A percentile compares a stretch with the other conserved stretches of the same genome.
Conservation (phyloP, 140 eudicot species). For the Erigeron philadelphicus region DNA sequence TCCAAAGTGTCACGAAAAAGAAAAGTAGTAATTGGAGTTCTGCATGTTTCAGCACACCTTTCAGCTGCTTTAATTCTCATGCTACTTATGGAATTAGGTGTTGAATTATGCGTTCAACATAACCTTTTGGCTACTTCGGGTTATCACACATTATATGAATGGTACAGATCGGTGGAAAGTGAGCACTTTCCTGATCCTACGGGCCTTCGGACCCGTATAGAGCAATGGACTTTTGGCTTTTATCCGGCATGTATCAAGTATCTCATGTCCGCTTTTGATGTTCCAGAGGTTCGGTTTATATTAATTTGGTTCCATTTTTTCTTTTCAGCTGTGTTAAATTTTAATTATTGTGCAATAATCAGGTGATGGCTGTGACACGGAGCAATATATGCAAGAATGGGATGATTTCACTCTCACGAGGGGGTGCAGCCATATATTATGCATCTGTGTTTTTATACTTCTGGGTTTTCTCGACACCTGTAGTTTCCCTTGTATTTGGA, state of each 20-base stretch:
- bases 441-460: conserved; percentile 87
- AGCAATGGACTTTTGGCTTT: conserved; percentile 96
- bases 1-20: conserved; percentile 77
- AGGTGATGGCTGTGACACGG: conserved; percentile 99
- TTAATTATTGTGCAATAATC: conserved; percentile 7
- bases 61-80: conserved; percentile 87
- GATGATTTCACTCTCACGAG: conserved; percentile 71
- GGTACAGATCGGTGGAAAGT: conserved; percentile 85
- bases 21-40: conserved; percentile 55
- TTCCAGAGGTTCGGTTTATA: conserved; percentile 72
- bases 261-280: conserved; percentile 94
- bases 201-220: conserved; percentile 91
- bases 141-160: conserved; percentile 83
- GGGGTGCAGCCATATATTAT: conserved; percentile 76
- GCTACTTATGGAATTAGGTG: conserved; percentile 84
- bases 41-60: conserved; percentile 85
- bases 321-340: not conserved
- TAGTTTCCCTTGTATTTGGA: conserved; percentile 88
- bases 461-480: conserved; percentile 96
- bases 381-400: conserved; percentile 82
- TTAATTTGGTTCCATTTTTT: not conserved
- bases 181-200: conserved; percentile 99
- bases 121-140: conserved; percentile 84
- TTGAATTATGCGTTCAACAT: conserved; percentile 81
- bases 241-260: conserved; percentile 97